Conservation (phyloP, 2,329 filamentous ascomycete species). For the Arthrinium phaeospermum region DNA sequence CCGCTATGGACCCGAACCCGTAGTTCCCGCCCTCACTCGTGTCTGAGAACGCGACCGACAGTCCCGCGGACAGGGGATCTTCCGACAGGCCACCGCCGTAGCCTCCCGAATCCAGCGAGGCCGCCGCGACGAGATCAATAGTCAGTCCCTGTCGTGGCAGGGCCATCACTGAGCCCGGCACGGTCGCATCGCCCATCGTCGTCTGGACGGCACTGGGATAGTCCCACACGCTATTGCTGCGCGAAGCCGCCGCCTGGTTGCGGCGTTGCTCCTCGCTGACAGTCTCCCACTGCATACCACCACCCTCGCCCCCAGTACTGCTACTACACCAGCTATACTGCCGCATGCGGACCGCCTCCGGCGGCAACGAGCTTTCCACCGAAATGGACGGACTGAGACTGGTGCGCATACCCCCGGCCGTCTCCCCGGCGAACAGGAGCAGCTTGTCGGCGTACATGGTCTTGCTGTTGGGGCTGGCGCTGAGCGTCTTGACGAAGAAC, state of each 20-base stretch:
- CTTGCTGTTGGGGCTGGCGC: conserved; percentile 50
- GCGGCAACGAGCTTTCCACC: neutral
- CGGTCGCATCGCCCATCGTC: neutral
- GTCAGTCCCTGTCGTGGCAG: neutral
- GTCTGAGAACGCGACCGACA: neutral
- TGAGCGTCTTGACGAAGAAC: conserved; percentile 51
- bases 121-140: neutral
- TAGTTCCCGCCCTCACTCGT: neutral
- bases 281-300: neutral
- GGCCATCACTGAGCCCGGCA: neutral
- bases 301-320: neutral
- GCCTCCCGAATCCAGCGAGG: neutral
- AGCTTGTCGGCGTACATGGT: conserved; percentile 50
- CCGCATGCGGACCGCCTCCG: neutral
- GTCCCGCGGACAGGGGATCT: neutral
- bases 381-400: conserved; percentile 39
- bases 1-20: neutral
- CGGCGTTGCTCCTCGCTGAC: neutral
- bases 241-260: neutral
- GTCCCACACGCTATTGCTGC: neutral
- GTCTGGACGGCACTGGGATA: no score
- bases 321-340: neutral
- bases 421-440: conserved; percentile 47
- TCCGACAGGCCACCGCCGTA: neutral
- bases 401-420: conserved; percentile 44